phyloP scores from a whole-genome alignment of 345 rosid species.

The Aquilaria yunnanensis region DNA sequence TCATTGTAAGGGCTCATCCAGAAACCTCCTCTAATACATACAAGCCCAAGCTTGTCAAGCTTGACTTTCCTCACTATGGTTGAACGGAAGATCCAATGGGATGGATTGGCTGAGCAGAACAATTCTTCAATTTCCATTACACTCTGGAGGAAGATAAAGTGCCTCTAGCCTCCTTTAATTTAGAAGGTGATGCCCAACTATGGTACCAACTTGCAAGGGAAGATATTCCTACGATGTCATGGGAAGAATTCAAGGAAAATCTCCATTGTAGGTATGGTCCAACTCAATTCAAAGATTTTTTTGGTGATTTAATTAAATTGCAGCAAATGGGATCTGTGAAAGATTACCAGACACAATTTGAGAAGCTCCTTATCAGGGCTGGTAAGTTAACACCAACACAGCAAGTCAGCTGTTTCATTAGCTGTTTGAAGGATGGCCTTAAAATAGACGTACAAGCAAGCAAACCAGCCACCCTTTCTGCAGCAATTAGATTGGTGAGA shows the following conservation, averaged over 20 bases:
- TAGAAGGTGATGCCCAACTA: conserved; percentile 2
- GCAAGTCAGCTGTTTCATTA: neutral
- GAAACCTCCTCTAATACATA: neutral
- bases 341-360: neutral
- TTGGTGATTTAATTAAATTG: neutral
- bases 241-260: neutral
- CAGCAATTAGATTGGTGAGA: neutral
- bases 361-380: neutral
- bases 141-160: neutral
- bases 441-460: neutral
- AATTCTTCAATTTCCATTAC: neutral
- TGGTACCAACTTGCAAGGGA: neutral
- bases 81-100: neutral
- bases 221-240: neutral
- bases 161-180: neutral
- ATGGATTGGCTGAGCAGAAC: neutral
- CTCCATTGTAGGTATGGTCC: neutral
- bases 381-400: neutral
- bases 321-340: neutral
- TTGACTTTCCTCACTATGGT: neutral
- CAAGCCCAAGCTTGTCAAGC: neutral
- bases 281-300: conserved; percentile 1
- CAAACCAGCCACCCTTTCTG: neutral
- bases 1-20: no score
- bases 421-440: neutral